phyloP scores from a whole-genome alignment of 129 eudicot species.

The Tagetes patula region DNA sequence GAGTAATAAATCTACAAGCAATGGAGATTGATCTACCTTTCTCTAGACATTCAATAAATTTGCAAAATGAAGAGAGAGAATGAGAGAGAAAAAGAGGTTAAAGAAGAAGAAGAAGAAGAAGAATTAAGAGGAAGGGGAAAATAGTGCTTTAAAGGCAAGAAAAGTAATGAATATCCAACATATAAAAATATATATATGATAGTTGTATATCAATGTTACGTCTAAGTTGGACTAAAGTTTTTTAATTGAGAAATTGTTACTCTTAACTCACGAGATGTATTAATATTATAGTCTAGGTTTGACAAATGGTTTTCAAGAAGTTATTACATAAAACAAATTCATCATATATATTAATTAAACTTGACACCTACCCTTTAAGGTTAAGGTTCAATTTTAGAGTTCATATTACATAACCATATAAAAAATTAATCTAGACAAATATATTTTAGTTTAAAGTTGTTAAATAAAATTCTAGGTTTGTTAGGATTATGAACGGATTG shows the following conservation, averaged over 20 bases:
- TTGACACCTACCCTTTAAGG: too few relatives aligned
- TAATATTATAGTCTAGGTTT: too few relatives aligned
- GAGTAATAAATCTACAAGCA: slow-evolving; percentile 8
- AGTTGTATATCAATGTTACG: slow-evolving; percentile 31
- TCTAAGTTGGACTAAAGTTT: slow-evolving; percentile 33
- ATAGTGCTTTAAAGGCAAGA: slow-evolving; percentile 60
- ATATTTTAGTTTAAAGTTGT: neutral
- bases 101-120: slow-evolving; percentile 28
- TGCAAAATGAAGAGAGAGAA: slow-evolving; percentile 28
- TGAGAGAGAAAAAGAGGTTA: slow-evolving; percentile 22
- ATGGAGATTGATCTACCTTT: slow-evolving; percentile 42
- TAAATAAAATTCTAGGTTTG: neutral
- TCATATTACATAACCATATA: slow-evolving; percentile 2
- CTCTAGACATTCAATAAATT: slow-evolving; percentile 51
- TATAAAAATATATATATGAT: slow-evolving; percentile 14
- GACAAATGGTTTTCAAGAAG: too few relatives aligned
- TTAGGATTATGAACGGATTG: neutral
- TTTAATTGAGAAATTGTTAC: neutral
- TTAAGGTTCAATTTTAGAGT: slow-evolving; percentile 2
- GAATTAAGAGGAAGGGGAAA: slow-evolving; percentile 41
- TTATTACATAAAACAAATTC: too few relatives aligned
- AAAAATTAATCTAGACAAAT: too few relatives aligned
- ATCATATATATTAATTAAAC: too few relatives aligned
- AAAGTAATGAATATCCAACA: slow-evolving; percentile 26
- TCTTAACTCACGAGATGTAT: too few relatives aligned